phyloP scores from a whole-genome alignment of 2,329 filamentous ascomycete species.

The Cryphonectria japonica region DNA sequence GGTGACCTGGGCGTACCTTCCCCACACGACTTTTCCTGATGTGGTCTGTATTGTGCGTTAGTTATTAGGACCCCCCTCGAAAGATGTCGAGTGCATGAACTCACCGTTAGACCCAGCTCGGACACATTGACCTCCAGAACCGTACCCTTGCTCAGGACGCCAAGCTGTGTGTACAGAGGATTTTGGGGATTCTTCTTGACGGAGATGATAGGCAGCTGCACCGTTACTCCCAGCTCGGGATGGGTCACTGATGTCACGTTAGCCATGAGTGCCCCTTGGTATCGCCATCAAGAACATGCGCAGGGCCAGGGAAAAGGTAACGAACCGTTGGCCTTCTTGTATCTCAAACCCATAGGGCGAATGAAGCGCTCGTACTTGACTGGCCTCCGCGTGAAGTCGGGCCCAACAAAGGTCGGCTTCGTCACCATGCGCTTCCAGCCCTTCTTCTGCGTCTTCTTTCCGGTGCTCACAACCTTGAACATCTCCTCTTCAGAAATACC shows the following conservation, averaged over 20 bases:
- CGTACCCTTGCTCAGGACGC: conserved; percentile 83
- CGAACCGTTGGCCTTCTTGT: conserved; percentile 46
- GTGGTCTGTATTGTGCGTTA: conserved; percentile 59
- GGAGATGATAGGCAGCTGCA: conserved; percentile 77
- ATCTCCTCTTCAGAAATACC: conserved; percentile 96
- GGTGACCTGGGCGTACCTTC: conserved; percentile 75
- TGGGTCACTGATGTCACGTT: conserved; percentile 56
- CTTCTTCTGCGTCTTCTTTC: conserved; percentile 89
- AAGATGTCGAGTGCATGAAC: neutral
- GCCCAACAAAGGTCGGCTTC: conserved; percentile 87
- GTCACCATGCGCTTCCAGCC: conserved; percentile 68
- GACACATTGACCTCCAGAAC: conserved; percentile 88
- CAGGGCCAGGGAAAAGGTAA: neutral
- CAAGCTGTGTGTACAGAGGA: conserved; percentile 88
- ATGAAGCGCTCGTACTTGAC: conserved; percentile 73
- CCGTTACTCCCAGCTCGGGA: conserved; percentile 82
- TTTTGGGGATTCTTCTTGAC: conserved; percentile 80
- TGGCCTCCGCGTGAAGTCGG: conserved; percentile 82
- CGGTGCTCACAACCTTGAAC: conserved; percentile 86
- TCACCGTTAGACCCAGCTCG: conserved; percentile 77
- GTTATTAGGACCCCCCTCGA: neutral
- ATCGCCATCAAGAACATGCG: neutral
- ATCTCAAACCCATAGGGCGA: conserved; percentile 52
- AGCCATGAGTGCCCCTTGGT: neutral
- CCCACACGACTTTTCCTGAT: conserved; percentile 92